Percentiles rank a stretch among this genome's conserved stretches.
These are phyloP conservation scores for Ogataea siamensis DNA, from an alignment of 805 yeast species.

Conservation along the genomic window DNA sequence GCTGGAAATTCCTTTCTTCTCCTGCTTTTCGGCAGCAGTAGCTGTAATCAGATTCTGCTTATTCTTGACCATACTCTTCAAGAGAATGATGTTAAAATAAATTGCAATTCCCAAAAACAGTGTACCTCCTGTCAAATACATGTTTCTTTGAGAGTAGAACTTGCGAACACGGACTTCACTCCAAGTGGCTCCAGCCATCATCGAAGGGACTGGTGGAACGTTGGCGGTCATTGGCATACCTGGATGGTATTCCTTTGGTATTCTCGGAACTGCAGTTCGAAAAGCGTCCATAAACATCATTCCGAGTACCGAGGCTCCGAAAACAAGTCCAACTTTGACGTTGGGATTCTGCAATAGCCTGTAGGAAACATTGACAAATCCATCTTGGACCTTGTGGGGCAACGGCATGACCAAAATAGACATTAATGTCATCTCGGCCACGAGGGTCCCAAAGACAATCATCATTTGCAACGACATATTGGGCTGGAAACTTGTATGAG, in stretches of 20 bases:
- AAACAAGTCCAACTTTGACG: constrained; percentile 41
- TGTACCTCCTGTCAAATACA: constrained; percentile 55
- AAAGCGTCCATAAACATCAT: constrained; percentile 50
- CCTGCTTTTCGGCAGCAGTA: constrained; percentile 30
- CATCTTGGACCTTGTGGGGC: constrained; percentile 42
- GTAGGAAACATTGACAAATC: constrained; percentile 36
- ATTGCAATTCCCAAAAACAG: constrained; percentile 46
- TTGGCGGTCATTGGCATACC: constrained; percentile 7
- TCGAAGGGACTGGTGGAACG: constrained; percentile 10
- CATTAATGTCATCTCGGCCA: constrained; percentile 44
- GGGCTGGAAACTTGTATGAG: not conserved
- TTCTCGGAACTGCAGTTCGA: constrained; percentile 24
- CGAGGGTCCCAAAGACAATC: constrained; percentile 39
- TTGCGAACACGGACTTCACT: constrained; percentile 42
- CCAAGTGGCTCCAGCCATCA: constrained; percentile 11
- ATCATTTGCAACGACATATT: constrained; percentile 34
- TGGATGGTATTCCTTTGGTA: constrained; percentile 9
- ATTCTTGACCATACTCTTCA: constrained; percentile 43
- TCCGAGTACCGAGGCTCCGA: constrained; percentile 38
- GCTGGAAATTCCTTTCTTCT: constrained; percentile 40
- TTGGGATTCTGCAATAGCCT: constrained; percentile 35
- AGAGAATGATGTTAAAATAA: constrained; percentile 41
- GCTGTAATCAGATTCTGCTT: constrained; percentile 26
- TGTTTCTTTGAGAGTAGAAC: constrained; percentile 56
- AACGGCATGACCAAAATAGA: constrained; percentile 47